Base-by-base conservation (phyloP, 768 basidiomycete genomes). In the Tricholoma hemisulphureum region DNA sequence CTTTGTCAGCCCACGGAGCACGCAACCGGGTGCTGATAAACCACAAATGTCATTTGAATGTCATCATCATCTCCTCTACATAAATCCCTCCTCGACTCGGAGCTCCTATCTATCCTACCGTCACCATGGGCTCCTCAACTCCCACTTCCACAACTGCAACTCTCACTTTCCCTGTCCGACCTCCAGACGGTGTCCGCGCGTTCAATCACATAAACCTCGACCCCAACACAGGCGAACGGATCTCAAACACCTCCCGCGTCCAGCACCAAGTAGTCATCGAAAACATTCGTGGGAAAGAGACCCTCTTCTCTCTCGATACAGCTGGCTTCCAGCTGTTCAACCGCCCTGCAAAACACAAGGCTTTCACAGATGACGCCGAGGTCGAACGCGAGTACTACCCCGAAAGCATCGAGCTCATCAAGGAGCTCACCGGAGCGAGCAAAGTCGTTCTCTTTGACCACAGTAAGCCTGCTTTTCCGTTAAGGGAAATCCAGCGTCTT, bases 371-470 rank as follows among this genome's bases (percentile, higher is more conserved):
- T 60, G 79, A 83, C 37, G 76, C 72, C 7, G 78, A 77, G 34
- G 76, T 87, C 37, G 61, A 75, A 63, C 64, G 60, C 29, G 80
- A 81, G 51, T 88, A 87, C 65, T 86, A 86, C 63, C 75, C 78
- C 1, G 85, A 87, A 69, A 81, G 80, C 60, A 72, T 75, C 18
- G 80, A 81, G 63, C 66, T 85, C 26, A 70, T 86, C 43, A 85
- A 86, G 72, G 61, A 80, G 59, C 46, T 83, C 8, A 85, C 83
- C 0, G 84, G 86, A 9, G 85, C 85, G 0, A 80, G 73, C 57
- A 74, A 74, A 21, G 80, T 83, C 21, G 80, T 85, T n/a, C 53
- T 84, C 31, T 87, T 86, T 56, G 84, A 86, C 62, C 84, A 86
- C 65, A 86, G 84, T 83, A 54, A 59, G 83, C 61, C 46, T 24